phyloP scores from a whole-genome alignment of 2,329 filamentous ascomycete genomes.

The Aspergillus ibericus region DNA sequence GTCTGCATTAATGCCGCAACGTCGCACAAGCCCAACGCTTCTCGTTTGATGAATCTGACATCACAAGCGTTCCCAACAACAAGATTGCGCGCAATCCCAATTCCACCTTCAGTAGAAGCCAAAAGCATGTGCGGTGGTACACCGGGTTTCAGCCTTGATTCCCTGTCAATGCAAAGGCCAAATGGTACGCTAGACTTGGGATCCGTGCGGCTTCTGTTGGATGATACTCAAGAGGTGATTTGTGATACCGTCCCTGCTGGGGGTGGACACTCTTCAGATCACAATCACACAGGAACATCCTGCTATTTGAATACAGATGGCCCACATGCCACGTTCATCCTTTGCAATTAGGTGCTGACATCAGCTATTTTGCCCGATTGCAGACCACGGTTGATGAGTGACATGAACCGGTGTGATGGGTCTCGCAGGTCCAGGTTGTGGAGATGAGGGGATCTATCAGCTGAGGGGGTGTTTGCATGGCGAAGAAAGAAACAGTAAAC shows the following conservation, averaged over 20 bases:
- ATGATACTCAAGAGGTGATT: not conserved
- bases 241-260: not conserved
- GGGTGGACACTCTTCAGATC: not conserved
- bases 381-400: not conserved
- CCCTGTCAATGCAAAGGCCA: not conserved
- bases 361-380: not conserved
- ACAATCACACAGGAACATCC: not conserved
- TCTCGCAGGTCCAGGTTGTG: not conserved
- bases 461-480: no score
- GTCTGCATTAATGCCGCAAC: no score
- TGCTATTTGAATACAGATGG: not conserved
- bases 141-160: not conserved
- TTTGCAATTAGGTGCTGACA: conserved; percentile 1
- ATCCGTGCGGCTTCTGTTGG: not conserved
- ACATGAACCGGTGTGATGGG: not conserved
- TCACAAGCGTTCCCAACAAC: not conserved
- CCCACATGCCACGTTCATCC: not conserved
- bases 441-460: not conserved
- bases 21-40: no score
- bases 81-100: not conserved
- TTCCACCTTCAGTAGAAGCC: not conserved
- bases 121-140: not conserved
- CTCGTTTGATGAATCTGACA: not conserved
- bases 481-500: not conserved
- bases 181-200: not conserved